Evolutionary conservation across 2,329 filamentous ascomycete genomes (phyloP), one percentile per base, ranked within the genome.

Genomic region (Didymella exigua): DNA sequence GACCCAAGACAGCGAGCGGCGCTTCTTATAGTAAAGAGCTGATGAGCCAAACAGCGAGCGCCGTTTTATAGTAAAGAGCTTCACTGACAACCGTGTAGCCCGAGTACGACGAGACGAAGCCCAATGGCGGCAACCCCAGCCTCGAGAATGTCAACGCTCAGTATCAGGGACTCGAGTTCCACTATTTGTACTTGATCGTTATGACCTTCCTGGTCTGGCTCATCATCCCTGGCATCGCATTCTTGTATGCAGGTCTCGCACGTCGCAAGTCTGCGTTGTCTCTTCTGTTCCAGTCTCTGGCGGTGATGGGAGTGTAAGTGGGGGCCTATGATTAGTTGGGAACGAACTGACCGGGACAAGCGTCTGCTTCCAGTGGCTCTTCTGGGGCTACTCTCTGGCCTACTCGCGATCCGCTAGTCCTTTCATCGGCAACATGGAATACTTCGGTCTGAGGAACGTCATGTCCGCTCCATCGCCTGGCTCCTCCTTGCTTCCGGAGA

Each of bases 161-260:
- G 63, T 88, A 85, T 68, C 72, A 71, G 21, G 85, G 85, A 7
- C 75, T 81, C 51, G 84, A 88, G 67, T 86, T 79, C 72, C 81
- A 88, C 66, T 86, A 87, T 69, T 79, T 80, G 33, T 88, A 86
- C 65, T 77, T 85, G 42, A 70, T 84, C 49, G 77, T 85, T 62
- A 86, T 84, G 68, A 78, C 76, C 13, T 85, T 83, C 70, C 78
- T 88, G 49, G 85, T 88, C 49, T 88, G 84, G 81, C 72, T 88
- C 45, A 89, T 89, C 67, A 86, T 88, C 52, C 86, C 86, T 0
- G 86, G 85, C 18, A 85, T 89, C 61, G 86, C 85, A 42, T 78
- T 89, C 7, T 75, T 89, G 1, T 88, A 89, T 72, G 82, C 84
- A 52, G 86, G 86, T 49, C 79, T 89, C 24, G 81, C 85, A 5